A percentile compares a stretch with the other conserved stretches of the same genome.
Conservation (phyloP, 495 filamentous ascomycete species). For the Letharia lupina region DNA sequence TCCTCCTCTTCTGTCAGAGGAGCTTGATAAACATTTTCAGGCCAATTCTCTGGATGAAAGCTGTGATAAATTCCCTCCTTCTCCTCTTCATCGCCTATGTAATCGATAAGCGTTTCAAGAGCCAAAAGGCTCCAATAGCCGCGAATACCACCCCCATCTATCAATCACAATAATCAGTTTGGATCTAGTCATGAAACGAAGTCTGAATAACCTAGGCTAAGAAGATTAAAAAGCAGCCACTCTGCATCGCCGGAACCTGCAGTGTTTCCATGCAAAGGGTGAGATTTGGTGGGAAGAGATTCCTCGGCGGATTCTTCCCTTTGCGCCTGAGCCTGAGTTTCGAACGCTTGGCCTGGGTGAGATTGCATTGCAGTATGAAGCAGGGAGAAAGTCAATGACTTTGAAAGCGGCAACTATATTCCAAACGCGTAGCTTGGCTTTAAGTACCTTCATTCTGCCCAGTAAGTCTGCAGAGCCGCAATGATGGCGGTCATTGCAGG, state of each 20-base stretch:
- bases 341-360: background rate
- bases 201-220: background rate
- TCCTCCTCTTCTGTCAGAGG: slow-evolving; percentile 14
- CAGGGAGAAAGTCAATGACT: background rate
- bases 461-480: background rate
- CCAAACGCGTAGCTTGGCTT: background rate
- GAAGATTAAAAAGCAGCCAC: background rate
- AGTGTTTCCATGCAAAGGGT: background rate
- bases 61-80: slow-evolving; percentile 12
- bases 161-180: background rate
- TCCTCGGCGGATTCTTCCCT: background rate
- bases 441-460: background rate
- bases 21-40: slow-evolving; percentile 14
- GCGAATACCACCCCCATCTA: slow-evolving; percentile 24
- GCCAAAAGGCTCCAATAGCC: slow-evolving; percentile 21
- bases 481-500: background rate
- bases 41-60: slow-evolving; percentile 17
- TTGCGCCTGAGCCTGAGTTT: background rate
- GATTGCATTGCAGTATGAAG: background rate
- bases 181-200: background rate
- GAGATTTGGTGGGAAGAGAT: background rate
- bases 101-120: slow-evolving; percentile 18
- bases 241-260: background rate
- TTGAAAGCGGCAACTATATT: background rate
- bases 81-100: slow-evolving; percentile 16